Evolutionary conservation across 805 yeast species (phyloP), one percentile per base, ranked within the genome.

Genomic region (Kazachstania psychrophila): DNA sequence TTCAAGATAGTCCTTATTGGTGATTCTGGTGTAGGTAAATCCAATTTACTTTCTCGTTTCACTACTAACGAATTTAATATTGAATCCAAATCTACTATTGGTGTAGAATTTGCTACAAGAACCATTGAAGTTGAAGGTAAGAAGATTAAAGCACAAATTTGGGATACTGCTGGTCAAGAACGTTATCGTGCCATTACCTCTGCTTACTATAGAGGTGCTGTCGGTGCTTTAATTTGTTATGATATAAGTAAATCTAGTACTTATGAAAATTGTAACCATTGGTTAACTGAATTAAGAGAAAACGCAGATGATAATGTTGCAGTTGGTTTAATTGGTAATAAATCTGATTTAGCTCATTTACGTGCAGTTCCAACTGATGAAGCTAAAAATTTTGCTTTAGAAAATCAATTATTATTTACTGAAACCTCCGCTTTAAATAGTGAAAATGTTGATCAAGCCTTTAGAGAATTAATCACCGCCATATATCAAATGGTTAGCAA

Each of bases 151-250:
- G 89, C 94, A 4, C 94, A 86, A 63, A 80, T 87, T 49, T 89
- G 98, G 98, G 98, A 89, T 63, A 89, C 98, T 25, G 98, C 98
- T 2, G 98, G 98, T 43, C 98, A 89, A 68, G 98, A 89, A 64
- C 77, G 98, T 61, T 89, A 92, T 69, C 77, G 98, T 52, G 97
- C 98, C 31, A 89, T 89, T 61, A 92, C 98, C 23, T 79, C 92
- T 39, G 97, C 97, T 5, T 89, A 89, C 66, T 89, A 89, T 62
- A 75, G 98, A 58, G 98, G 97, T 28, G 97, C 98, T 1, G 95
- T 88, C 37, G 98, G 98, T 42, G 97, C 97, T 4, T 71, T 89
- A 52, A 81, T 89, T 40, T 95, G 89, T 45, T 89, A 89, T 64
- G 98, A 89, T 65, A 89, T 89, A 53, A 77, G 96, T 42, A 89